Base-by-base conservation (phyloP, 352 stramenopile genomes). In the Pythium rishiriense region DNA sequence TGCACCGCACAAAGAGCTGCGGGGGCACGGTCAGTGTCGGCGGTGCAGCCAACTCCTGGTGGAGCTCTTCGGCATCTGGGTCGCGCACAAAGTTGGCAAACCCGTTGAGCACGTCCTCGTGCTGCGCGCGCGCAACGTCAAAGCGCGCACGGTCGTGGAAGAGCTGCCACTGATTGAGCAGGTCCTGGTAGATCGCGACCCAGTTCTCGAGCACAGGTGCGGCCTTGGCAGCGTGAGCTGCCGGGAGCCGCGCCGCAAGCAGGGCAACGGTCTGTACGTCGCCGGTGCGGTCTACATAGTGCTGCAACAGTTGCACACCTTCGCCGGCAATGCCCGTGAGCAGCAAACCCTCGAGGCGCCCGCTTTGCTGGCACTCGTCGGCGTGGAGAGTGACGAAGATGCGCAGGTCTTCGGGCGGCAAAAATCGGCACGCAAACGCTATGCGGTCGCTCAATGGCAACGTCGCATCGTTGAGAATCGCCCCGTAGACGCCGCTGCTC, bases 1-100 rank as follows among this genome's bases (percentile, higher is more conserved):
- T 98, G 68, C 95, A 98, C 8, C 95, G 85, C 26, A 97, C 93
- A 75, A 96, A 98, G 12, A 98, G 69, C 63, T 98, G 91, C n/a
- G 91, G 88, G 5, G 85, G 72, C 0, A 92, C 66, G 0, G 74
- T 82, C 11, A 90, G 78, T 46, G 76, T 74, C 21, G 85, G 77
- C 1, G 83, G 74, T 3, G 76, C 60, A 14, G 62, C 64, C 21
- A 83, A 68, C 55, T 87, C 76, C 1, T 73, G 73, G 54, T 79
- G 70, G 2, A 84, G 67, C 15, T 84, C 67, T 56, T 85, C 71
- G 0, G 68, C 73, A 28, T 88, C 75, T 17, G 61, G 71, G 43
- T 86, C 85, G 0, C 71, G 70, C 3, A 73, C 75, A 42, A 87
- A 85, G 48, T 75, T 89, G 1, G 77, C 70, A 55, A 94, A 89